Evolutionary conservation across 2,329 filamentous ascomycete species (phyloP), one percentile per base, ranked within the genome.

Genomic region (Hypoxylon sp.): DNA sequence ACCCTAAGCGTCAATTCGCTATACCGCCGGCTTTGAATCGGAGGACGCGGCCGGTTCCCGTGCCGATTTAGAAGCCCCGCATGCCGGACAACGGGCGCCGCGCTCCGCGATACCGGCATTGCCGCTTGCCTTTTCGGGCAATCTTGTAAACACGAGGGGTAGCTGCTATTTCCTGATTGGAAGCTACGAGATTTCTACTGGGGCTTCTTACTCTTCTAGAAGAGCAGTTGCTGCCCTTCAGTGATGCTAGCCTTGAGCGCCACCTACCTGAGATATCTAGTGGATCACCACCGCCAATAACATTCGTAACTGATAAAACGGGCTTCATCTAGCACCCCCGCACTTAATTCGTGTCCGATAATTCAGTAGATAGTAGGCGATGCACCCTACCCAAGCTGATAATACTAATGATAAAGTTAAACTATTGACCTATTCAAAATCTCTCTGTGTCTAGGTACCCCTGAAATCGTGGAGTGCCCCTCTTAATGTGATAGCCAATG

Each of bases 21-120:
- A n/a, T 9, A 50, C 26, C 26, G 14, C 47, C 47, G 47, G 47
- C 47, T 50, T 54, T 53, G 29, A 13, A 3, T 1, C 50, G 53
- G 37, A 19, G 13, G 33, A 29, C 5, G 14, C 17, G 5, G 29
- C 47, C 33, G 10, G 19, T n/a, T 47, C 13, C 19, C 9, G 59
- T 39, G 29, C 39, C 39, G 39, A 10, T 17, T 8, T 5, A 22
- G 1, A n/a, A 22, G 46, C 58, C 57, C 58, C 47, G 52, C 47
- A 11, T 3, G 5, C 39, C 17, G 39, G n/a, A 44, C 17, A 19
- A 11, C n/a, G 17, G 14, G 22, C 8, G 8, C 39, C 10, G 17
- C 39, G 39, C 17, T 11, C n/a, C 39, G 17, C 39, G 8, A 10
- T 17, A 3, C n/a, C 17, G 17, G 17, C 3, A 10, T 17, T 2